A percentile compares a stretch with the other conserved stretches of the same genome.
phyloP scores from a whole-genome alignment of 139 green algal species.

The Chlorella vulgaris region DNA sequence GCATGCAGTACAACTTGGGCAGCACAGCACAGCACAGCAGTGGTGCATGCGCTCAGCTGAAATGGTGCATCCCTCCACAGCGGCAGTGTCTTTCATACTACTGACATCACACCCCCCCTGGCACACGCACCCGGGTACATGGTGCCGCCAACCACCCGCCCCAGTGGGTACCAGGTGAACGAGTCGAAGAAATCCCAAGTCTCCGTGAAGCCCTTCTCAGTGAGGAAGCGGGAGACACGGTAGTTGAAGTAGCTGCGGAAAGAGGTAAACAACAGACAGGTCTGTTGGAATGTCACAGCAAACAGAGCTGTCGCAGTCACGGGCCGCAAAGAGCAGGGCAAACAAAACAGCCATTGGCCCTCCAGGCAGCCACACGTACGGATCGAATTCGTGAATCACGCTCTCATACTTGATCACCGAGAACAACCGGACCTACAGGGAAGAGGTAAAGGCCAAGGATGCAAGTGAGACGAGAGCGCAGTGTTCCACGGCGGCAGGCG shows the following conservation, averaged over 20 bases:
- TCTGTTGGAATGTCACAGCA: not conserved
- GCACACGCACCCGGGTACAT: conserved; percentile 69
- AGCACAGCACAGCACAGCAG: too few species aligned
- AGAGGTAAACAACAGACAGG: not conserved
- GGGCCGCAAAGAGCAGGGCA: not conserved
- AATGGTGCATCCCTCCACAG: too few species aligned
- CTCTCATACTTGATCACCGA: conserved; percentile 93
- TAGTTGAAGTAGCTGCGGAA: conserved; percentile 85
- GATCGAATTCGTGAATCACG: conserved; percentile 75
- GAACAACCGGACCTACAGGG: conserved; percentile 76
- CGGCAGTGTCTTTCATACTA: too few species aligned
- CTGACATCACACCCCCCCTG: too few species aligned
- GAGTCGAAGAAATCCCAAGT: conserved; percentile 95
- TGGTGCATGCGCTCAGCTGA: too few species aligned
- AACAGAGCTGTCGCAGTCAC: not conserved
- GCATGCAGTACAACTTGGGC: too few species aligned
- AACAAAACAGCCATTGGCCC: not conserved
- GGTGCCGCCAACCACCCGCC: conserved; percentile 87
- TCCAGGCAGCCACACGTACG: too few species aligned
- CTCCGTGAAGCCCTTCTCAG: conserved; percentile 81
- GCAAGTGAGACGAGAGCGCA: not conserved
- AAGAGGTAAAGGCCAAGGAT: too few species aligned
- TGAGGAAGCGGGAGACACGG: conserved; percentile 82
- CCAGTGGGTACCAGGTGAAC: conserved; percentile 90
- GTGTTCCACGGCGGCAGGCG: too few species aligned